Evolutionary conservation across 805 yeast genomes (phyloP), one percentile per base, ranked within the genome.

Genomic region (Lachancea quebecensis): DNA sequence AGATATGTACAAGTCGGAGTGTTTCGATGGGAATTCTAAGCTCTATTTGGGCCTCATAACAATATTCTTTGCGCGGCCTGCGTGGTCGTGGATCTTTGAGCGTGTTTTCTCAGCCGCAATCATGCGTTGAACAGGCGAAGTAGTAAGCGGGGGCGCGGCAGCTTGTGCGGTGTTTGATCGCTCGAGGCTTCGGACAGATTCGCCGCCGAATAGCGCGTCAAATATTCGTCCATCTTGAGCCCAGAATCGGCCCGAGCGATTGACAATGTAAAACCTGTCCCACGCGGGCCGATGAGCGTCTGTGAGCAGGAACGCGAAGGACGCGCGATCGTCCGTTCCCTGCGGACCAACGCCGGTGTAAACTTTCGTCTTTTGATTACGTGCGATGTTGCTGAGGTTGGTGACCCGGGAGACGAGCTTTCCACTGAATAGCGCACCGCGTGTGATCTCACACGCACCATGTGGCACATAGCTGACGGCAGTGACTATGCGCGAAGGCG

Each of bases 261-360:
- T 55, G 17, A 62, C 44, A 12, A 62, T 55, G 40, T 54, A 61
- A 17, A 54, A 47, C 34, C 51, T 60, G 28, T 54, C 44, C 47
- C 55, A 50, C 36, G 51, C 46, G 12, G 50, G 44, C 38, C 44
- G 50, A 18, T 44, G 44, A 14, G 47, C 46, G 43, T 60, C 60
- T 10, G 47, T 45, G 10, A 62, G 47, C 30, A 53, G 54, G 44
- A 62, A 61, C 1, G 52, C 50, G 38, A 55, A 58, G 0, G 66
- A 54, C 2, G 54, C 50, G 28, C 50, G 54, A 46, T 62, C 65
- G n/a, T 60, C 65, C 18, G 60, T 50, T 11, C 65, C 64, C 38
- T 59, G 63, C 1, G 43, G 17, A 7, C 67, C 66, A 2, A 42
- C 49, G 1, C 67, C 66, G 1, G 67, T 62, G 33, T 50, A 62